A percentile compares a stretch with the other conserved stretches of the same genome.
Conservation (phyloP, 2,329 filamentous ascomycete species). For the Byssoonygena ceratinophila region DNA sequence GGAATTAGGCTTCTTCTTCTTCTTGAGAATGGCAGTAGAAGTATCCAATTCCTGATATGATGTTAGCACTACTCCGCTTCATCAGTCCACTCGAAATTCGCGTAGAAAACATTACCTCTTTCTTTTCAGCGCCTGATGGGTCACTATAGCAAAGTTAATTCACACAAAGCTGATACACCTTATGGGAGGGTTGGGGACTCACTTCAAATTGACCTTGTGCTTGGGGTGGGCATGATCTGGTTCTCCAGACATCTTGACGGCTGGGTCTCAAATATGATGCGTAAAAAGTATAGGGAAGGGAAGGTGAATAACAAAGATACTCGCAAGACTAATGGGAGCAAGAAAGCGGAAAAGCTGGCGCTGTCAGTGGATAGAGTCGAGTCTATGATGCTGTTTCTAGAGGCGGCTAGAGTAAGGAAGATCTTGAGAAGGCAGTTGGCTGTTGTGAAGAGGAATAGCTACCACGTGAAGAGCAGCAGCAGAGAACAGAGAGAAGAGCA, state of each 20-base stretch:
- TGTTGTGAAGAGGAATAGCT: neutral
- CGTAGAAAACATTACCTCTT: constrained; percentile 52
- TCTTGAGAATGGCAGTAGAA: constrained; percentile 94
- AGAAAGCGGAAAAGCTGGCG: neutral
- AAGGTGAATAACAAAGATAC: neutral
- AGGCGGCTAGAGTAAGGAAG: neutral
- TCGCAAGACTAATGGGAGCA: neutral
- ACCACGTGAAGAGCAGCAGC: neutral
- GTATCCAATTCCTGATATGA: constrained; percentile 68
- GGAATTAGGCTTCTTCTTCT: constrained; percentile 99
- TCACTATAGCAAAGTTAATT: constrained; percentile 54
- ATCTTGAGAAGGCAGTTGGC: constrained; percentile 1
- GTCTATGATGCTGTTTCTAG: neutral
- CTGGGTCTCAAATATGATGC: constrained; percentile 21
- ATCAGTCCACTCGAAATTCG: constrained; percentile 6
- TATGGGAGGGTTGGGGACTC: constrained; percentile 33
- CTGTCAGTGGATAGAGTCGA: neutral
- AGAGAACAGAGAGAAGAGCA: neutral
- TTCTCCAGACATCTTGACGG: constrained; percentile 58
- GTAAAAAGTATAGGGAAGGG: constrained; percentile 18
- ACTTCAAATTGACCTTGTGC: constrained; percentile 77
- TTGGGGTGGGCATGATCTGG: constrained; percentile 54
- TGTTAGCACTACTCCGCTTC: constrained; percentile 22
- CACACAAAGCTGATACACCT: constrained; percentile 14
- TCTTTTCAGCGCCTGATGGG: constrained; percentile 76